A percentile compares a stretch with the other conserved stretches of the same genome.
These are phyloP conservation scores for Aspergillus fumigatiaffinis DNA, from an alignment of 2,329 filamentous ascomycete species.

Conservation along the genomic window DNA sequence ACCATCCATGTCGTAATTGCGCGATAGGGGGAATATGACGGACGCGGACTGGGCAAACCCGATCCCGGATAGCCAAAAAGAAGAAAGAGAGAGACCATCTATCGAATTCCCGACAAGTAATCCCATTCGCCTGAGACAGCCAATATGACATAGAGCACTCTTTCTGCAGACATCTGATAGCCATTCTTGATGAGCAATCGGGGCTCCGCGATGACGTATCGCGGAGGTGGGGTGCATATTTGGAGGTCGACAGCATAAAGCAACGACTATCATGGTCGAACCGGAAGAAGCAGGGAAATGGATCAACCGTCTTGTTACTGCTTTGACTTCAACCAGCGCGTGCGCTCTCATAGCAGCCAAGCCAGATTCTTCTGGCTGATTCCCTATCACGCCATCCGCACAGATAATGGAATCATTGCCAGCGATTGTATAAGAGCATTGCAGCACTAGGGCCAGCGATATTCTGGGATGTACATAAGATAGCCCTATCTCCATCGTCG, in stretches of 20 bases:
- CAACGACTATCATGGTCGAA: not conserved
- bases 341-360: not conserved
- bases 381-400: not conserved
- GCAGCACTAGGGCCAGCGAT: not conserved
- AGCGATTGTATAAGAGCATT: not conserved
- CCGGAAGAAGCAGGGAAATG: not conserved
- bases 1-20: conserved; percentile 12
- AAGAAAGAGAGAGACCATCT: not conserved
- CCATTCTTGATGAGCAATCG: conserved; percentile 17
- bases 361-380: not conserved
- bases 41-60: not conserved
- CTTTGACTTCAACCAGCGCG: not conserved
- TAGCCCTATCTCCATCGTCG: not conserved
- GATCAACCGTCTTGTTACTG: not conserved
- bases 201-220: conserved; percentile 16
- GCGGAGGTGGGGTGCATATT: not conserved
- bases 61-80: conserved; percentile 7
- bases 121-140: not conserved
- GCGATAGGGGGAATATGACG: conserved; percentile 7
- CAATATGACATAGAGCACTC: not conserved
- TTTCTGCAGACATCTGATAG: not conserved
- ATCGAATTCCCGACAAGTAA: not conserved
- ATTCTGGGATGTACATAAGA: not conserved
- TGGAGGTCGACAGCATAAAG: not conserved
- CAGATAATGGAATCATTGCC: not conserved